Base-by-base conservation (phyloP, 768 basidiomycete genomes). In the Epithele typhae region DNA sequence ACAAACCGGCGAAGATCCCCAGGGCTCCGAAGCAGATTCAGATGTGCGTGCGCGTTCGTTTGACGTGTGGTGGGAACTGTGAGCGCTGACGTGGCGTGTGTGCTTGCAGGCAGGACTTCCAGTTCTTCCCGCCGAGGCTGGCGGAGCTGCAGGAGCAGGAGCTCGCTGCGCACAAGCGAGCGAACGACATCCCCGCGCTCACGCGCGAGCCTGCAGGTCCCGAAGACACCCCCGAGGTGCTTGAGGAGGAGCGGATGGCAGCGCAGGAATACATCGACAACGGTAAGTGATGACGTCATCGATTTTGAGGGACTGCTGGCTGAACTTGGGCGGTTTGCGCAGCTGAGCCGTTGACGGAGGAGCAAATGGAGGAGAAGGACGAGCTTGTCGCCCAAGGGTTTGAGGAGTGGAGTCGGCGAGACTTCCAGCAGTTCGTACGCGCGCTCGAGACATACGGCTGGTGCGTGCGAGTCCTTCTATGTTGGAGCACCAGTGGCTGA, bases 281-380 rank as follows among this genome's bases (percentile, higher is more conserved):
- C 42, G 88, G 92, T 92, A 43, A 34, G 68, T 25, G 2, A 8
- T 15, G 45, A 12, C 22, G 5, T 34, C n/a, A 18, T 2, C 23
- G n/a, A 35, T 32, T 7, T 8, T 8, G n/a, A 6, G 8, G 35
- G 35, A 9, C 8, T 17, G 27, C 7, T 30, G 35, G 18, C 35
- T 36, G 30, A 14, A 36, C 35, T 36, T 36, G 18, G 35, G 2
- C 17, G 19, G 10, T 27, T 44, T 40, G 34, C 35, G 0, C 51
- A 90, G 95, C 95, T 30, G 92, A 92, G 54, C 86, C 89, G 1
- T 72, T 98, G 32, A 93, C 84, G 0, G 94, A 97, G 55, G 90
- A 91, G 38, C 94, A 99, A 59, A 67, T 79, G 52, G 76, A 78
- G 4, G 73, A 80, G 61, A 97, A 95, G 68, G 92, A 95, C 24